Base-by-base conservation (phyloP, 352 stramenopile species). In the Plasmopara viticola region DNA sequence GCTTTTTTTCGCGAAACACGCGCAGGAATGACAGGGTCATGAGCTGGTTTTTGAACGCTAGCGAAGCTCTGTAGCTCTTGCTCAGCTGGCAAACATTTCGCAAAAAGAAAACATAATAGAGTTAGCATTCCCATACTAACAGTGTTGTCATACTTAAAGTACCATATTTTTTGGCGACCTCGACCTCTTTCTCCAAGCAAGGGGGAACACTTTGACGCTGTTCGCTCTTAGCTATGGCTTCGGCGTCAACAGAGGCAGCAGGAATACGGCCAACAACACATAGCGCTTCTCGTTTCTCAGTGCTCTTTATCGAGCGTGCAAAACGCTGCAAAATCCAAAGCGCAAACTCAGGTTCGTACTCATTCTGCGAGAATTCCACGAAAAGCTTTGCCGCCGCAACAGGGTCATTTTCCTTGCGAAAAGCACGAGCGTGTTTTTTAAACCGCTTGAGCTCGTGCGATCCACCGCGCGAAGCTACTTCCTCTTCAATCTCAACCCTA, bases 401-500 rank as follows among this genome's bases (percentile, higher is more conserved):
- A 0, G 66, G 64, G 55, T 90, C 77, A 34, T 90, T 88, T 39
- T 90, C 77, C 53, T 84, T 82, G 9, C 77, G 74, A 51, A 87
- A 86, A 45, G 65, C 58, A 15, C 68, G 74, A 12, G 75, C 75
- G 30, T 67, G 73, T 46, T 90, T 90, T 48, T 84, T 84, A 44
- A 87, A 90, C 8, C 68, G 54, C 56, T 85, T 84, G n/a, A 87
- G 63, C 28, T 73, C 51, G 30, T 74, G 66, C 6, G 76, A 62
- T 33, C 74, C 79, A 15, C 66, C 63, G 15, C 70, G 77, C 6
- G 72, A 41, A 12, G 69, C 56, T 2, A 90, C 40, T 40, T 79
- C 70, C 38, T 88, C 71, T 51, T 88, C 77, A 39, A 90, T 90
- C 53, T 87, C 74, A 18, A 87, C 58, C 45, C 82, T 80, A 38